Conservation (phyloP, 2,329 filamentous ascomycete genomes). For the Venturia nashicola region DNA sequence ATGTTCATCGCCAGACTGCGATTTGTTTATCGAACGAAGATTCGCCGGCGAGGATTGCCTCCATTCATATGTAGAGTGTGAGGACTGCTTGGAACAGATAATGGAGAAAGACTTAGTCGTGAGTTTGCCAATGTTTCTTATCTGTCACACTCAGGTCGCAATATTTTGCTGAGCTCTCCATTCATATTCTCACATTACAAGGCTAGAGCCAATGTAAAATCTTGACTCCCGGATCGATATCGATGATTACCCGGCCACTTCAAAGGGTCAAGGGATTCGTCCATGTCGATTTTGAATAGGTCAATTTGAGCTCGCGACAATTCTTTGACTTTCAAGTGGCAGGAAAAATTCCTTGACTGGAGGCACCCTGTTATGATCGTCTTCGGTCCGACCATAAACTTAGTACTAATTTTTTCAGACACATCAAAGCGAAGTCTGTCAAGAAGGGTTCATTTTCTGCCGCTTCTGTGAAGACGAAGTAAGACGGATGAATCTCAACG, state of each 20-base stretch:
- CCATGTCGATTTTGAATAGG: neutral
- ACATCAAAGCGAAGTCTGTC: constrained; percentile 36
- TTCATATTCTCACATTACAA: neutral
- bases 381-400: neutral
- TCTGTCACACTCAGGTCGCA: neutral
- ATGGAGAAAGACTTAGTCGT: constrained; percentile 44
- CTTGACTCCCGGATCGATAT: neutral
- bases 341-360: neutral
- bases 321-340: neutral
- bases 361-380: neutral
- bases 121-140: constrained; percentile 7
- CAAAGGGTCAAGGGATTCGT: neutral
- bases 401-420: constrained; percentile 20
- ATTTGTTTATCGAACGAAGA: constrained; percentile 40
- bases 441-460: constrained; percentile 34
- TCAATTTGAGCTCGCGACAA: neutral
- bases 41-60: constrained; percentile 41
- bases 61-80: constrained; percentile 40
- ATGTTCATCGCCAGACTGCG: constrained; percentile 39
- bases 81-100: constrained; percentile 39
- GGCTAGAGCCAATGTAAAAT: no score
- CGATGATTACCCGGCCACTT: neutral
- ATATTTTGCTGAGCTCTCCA: no score
- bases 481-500: constrained; percentile 27
- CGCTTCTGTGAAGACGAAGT: constrained; percentile 29